Base-by-base conservation (phyloP, 345 rosid genomes). In the Ceriops zippeliana region DNA sequence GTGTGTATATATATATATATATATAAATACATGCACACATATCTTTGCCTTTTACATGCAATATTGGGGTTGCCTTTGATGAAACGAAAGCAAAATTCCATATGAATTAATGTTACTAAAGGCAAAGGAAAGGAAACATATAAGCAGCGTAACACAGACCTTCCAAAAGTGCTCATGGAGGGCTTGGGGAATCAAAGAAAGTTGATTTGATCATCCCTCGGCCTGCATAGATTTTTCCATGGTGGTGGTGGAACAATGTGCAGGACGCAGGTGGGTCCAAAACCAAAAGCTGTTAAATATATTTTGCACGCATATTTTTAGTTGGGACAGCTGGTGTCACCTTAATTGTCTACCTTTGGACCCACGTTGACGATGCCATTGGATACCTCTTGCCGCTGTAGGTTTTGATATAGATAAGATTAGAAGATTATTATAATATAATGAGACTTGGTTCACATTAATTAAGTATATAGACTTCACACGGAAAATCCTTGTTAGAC, bases 251-350 rank as follows among this genome's bases (percentile, higher is more conserved):
- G 49, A 42, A 32, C 26, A 47, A 52, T 47, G 15, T 24, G 32
- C 58, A 64, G 10, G 26, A 56, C 38, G 34, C 61, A 58, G 10
- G 71, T 73, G 71, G 81, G 77, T 20, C 71, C 77, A n/a, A n/a
- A 2, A 24, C 58, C 61, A 56, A 73, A 69, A 73, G 74, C 71
- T 53, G 26, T 52, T 46, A n/a, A 42, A 56, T 66, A 61, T 24
- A 51, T 32, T 7, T 34, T 34, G 38, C 21, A 19, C 58, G 13
- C 15, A 37, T 24, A 42, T 51, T 63, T 63, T 20, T 11, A 7
- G 17, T 19, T 35, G 20, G 37, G 37, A 63, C 62, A 63, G 74
- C 74, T 63, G 64, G 61, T 49, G 60, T 49, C 32, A 46, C 35
- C 63, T 22, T 32, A 30, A 56, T 32, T 52, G 61, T 53, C 63